Evolutionary conservation across 2,329 filamentous ascomycete genomes (phyloP), one percentile per base, ranked within the genome.

Genomic region (Fusarium begoniae): DNA sequence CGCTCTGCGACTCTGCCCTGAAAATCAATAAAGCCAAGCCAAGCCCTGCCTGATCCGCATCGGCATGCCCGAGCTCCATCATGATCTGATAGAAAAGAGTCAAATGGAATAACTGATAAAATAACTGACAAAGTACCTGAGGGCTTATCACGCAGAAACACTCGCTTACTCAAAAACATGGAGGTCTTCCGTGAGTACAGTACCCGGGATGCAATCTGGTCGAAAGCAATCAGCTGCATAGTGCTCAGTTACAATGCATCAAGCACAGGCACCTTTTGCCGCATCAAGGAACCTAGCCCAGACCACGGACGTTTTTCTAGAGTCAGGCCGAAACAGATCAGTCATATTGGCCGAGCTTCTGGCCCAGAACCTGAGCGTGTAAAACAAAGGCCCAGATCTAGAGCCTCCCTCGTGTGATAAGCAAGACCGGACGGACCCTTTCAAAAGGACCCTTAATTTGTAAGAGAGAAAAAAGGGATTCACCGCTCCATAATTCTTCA

Each of bases 21-120:
- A 74, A 74, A 69, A 61, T 75, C 72, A 66, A 74, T 68, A 48
- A 59, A 40, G 72, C 72, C 72, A 62, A 40, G 72, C 72, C 72
- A 75, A 66, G 68, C 43, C 53, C 45, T 24, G 37, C 47, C 45
- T 65, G 26, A 28, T 59, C 54, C 54, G 70, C 51, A 62, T 63
- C 72, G 72, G 72, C 54, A 28, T 54, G 56, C 26, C 72, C 72
- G 64, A 59, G 50, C 28, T 43, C 17, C 47, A 63, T 60, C 37
- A 74, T 74, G 67, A 74, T 64, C 45, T 72, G 72, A 74, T 50
- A 37, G 56, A 32, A 41, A 37, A 47, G 24, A 18, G 17, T 47
- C 50, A 28, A 44, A 50, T 58, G 30, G n/a, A 57, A 55, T n/a
- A 41, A 54, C 59, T 67, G 50, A 50, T 54, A 45, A 56, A 48